phyloP scores from a whole-genome alignment of 202 grass and related monocot species.

The Sporobolus alterniflorus region DNA sequence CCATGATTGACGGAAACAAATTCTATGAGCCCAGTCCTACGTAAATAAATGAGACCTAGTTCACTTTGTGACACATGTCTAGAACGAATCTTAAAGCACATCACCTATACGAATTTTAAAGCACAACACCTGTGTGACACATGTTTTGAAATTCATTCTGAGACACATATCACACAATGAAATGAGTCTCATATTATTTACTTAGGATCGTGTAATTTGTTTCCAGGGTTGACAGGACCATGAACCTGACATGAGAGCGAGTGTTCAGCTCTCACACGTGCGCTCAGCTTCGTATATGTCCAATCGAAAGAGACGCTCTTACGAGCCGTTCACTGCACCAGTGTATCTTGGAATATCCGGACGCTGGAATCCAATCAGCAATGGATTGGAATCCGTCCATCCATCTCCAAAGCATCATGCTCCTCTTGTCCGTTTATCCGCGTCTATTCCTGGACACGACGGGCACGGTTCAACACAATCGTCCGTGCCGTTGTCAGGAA shows the following conservation, averaged over 20 bases:
- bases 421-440: slow-evolving; percentile 20
- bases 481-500: neutral
- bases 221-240: slow-evolving; percentile 18
- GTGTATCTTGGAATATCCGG: neutral
- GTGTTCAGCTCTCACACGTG: slow-evolving; percentile 36
- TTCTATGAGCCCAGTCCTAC: too few relatives aligned
- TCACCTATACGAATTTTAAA: too few relatives aligned
- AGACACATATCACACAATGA: too few relatives aligned
- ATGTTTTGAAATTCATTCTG: too few relatives aligned
- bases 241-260: slow-evolving; percentile 36
- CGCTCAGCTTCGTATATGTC: slow-evolving; percentile 17
- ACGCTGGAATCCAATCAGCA: slow-evolving; percentile 1
- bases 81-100: too few relatives aligned
- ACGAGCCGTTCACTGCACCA: neutral
- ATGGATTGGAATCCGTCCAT: neutral
- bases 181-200: too few relatives aligned
- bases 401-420: neutral
- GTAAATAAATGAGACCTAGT: too few relatives aligned
- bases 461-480: neutral
- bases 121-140: too few relatives aligned
- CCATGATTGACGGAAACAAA: too few relatives aligned
- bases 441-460: neutral
- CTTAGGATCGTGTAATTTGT: too few relatives aligned
- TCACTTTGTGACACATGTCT: too few relatives aligned
- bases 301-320: slow-evolving; percentile 32